phyloP scores from a whole-genome alignment of 148 eudicot genomes.

The Suaeda aralocaspica region DNA sequence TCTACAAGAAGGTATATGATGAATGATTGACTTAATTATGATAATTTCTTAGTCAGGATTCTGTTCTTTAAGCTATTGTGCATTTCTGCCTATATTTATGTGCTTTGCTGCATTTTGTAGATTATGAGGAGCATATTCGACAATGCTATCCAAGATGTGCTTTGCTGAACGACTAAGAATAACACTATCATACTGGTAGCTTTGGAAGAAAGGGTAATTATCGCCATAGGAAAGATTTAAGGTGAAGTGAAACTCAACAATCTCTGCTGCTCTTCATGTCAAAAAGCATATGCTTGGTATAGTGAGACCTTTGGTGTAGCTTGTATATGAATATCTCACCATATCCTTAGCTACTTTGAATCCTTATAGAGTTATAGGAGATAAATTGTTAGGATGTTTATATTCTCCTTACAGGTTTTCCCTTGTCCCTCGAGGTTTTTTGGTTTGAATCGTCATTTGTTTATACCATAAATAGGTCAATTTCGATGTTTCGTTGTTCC shows the following conservation, averaged over 20 bases:
- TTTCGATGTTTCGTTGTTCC: too few species aligned
- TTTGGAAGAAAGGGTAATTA: conserved; percentile 21
- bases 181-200: conserved; percentile 57
- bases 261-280: not conserved
- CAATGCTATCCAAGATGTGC: conserved; percentile 64
- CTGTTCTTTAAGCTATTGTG: not conserved
- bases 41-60: not conserved
- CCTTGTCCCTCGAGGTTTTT: too few species aligned
- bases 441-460: too few species aligned
- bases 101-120: conserved; percentile 34
- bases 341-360: too few species aligned
- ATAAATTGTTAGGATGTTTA: not conserved
- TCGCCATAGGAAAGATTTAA: not conserved
- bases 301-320: too few species aligned
- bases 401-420: not conserved
- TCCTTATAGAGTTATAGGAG: not conserved
- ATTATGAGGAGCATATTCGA: conserved; percentile 77
- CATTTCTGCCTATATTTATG: not conserved
- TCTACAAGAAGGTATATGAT: conserved; percentile 64
- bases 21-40: not conserved
- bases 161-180: conserved; percentile 69
- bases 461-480: too few species aligned
- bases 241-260: not conserved
- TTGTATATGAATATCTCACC: too few species aligned
- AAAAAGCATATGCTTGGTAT: too few species aligned